A percentile compares a stretch with the other conserved stretches of the same genome.
Evolutionary conservation across 768 basidiomycete species (phyloP).

Genomic region (Porpolomopsis calyptriformis): DNA sequence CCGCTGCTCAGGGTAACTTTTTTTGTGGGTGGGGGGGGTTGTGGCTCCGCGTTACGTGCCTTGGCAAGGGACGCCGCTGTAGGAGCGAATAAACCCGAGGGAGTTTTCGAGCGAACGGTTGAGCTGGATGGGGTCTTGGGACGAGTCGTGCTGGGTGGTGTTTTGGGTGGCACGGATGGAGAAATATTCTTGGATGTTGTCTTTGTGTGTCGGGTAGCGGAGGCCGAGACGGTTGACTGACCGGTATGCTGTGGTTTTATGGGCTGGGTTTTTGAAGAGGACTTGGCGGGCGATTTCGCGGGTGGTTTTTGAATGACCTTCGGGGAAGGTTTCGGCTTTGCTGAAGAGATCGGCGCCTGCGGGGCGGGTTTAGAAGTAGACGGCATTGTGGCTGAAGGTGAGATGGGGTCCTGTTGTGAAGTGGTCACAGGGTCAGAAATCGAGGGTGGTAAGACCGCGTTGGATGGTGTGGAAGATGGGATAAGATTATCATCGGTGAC

Average conservation of each 20-base stretch:
- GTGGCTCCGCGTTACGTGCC: conserved; percentile 43
- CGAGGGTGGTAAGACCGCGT: neutral
- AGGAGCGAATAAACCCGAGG: conserved; percentile 65
- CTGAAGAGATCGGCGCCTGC: neutral
- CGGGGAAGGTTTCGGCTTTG: neutral
- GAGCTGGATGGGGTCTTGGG: conserved; percentile 24
- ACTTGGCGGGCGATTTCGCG: neutral
- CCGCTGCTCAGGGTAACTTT: conserved; percentile 44
- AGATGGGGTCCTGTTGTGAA: neutral
- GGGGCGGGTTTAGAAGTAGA: neutral
- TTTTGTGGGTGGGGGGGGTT: conserved; percentile 38
- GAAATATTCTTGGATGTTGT: conserved; percentile 3
- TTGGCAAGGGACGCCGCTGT: conserved; percentile 75
- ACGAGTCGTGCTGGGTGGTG: conserved; percentile 18
- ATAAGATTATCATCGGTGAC: neutral
- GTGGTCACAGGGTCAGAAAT: neutral
- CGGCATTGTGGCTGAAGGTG: neutral
- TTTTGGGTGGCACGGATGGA: conserved; percentile 10
- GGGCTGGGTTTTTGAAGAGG: conserved; percentile 15
- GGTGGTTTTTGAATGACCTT: neutral
- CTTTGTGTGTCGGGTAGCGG: conserved; percentile 10
- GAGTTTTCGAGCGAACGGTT: conserved; percentile 25
- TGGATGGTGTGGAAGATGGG: neutral
- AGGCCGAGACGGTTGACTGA: conserved; percentile 26
- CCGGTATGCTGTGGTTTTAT: conserved; percentile 30